A percentile compares a stretch with the other conserved stretches of the same genome.
Evolutionary conservation across 768 basidiomycete species (phyloP).

Genomic region (Mycena albidolilacea): DNA sequence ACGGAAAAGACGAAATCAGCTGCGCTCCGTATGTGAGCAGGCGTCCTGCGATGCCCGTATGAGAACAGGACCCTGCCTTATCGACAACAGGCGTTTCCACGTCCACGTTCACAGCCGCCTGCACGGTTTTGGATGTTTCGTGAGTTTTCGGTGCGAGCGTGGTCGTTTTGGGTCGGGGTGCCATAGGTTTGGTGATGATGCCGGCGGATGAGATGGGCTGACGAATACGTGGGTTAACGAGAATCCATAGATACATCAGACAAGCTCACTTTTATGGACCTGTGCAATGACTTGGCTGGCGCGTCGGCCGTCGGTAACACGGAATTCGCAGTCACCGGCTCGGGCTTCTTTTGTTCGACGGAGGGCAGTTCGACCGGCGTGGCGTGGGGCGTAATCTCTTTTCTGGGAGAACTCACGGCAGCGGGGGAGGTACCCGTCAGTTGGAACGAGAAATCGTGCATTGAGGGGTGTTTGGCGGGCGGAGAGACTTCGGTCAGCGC

Average conservation of each 20-base stretch:
- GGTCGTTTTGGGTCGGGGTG: not conserved
- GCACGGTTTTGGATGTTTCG: not conserved
- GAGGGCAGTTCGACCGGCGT: not conserved
- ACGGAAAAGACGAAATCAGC: conserved; percentile 9
- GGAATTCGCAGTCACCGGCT: not conserved
- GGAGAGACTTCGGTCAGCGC: not conserved
- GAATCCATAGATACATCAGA: not conserved
- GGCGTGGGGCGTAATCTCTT: not conserved
- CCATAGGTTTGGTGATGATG: too few relatives aligned
- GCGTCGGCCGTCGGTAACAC: not conserved
- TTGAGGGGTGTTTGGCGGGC: not conserved
- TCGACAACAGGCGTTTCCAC: not conserved
- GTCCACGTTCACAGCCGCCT: too few relatives aligned
- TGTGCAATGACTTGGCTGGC: not conserved
- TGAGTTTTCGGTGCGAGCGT: not conserved
- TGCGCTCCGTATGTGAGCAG: conserved; percentile 20
- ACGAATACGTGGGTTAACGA: not conserved
- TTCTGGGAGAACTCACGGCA: not conserved
- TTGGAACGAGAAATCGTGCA: not conserved
- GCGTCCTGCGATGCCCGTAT: conserved; percentile 11
- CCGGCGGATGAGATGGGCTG: not conserved
- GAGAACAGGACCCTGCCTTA: not conserved
- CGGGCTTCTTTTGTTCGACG: not conserved
- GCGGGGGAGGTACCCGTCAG: not conserved
- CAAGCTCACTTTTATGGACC: not conserved